These are phyloP conservation scores for Podospora bellae-mahoneyi DNA, from an alignment of 495 filamentous ascomycete species.

Conservation along the genomic window DNA sequence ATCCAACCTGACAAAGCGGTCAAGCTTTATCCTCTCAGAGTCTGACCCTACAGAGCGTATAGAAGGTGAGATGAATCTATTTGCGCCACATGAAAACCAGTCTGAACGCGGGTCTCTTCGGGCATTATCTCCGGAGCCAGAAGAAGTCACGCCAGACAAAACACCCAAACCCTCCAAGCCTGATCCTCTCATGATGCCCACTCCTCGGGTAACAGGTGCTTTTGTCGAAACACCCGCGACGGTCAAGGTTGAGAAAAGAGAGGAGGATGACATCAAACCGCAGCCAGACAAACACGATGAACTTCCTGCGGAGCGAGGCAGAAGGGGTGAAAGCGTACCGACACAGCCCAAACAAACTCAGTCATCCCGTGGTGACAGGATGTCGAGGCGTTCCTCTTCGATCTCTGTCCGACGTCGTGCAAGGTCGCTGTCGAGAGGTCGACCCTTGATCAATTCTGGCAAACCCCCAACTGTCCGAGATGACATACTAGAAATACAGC, in stretches of 20 bases:
- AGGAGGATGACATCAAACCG: not conserved
- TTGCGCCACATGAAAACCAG: constrained; percentile 51
- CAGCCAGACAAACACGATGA: not conserved
- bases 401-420: constrained; percentile 28
- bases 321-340: constrained; percentile 3
- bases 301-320: not conserved
- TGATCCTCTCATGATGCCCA: constrained; percentile 49
- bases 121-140: constrained; percentile 43
- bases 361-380: constrained; percentile 23
- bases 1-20: constrained; percentile 37
- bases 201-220: constrained; percentile 49
- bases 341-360: constrained; percentile 18
- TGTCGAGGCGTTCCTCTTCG: constrained; percentile 29
- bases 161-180: constrained; percentile 43
- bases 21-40: constrained; percentile 47
- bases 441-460: constrained; percentile 47
- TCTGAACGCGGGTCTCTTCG: constrained; percentile 53
- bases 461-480: constrained; percentile 47
- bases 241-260: constrained; percentile 34
- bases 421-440: constrained; percentile 35
- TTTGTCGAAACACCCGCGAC: constrained; percentile 52
- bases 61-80: constrained; percentile 51
- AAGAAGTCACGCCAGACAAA: constrained; percentile 34
- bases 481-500: constrained; percentile 48
- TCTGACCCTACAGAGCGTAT: constrained; percentile 56